Conservation (phyloP, 2,329 filamentous ascomycete genomes). For the Penicillium sp. region DNA sequence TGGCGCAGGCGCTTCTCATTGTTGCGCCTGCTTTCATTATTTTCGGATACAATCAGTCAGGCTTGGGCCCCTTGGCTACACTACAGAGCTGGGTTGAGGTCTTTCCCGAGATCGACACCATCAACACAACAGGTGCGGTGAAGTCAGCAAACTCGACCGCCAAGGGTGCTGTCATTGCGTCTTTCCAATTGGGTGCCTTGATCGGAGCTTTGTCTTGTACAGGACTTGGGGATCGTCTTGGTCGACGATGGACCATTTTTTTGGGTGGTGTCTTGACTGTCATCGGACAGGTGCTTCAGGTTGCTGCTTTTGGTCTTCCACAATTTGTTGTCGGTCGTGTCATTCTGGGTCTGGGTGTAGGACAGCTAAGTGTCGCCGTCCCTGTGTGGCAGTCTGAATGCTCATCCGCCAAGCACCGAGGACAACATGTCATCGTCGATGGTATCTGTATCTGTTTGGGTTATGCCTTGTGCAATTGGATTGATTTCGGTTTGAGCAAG, state of each 20-base stretch:
- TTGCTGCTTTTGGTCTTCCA: slow-evolving; percentile 42
- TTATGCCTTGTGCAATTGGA: slow-evolving; percentile 25
- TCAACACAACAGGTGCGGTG: slow-evolving; percentile 13
- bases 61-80: slow-evolving; percentile 18
- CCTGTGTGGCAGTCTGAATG: slow-evolving; percentile 52
- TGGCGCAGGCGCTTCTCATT: slow-evolving; percentile 34
- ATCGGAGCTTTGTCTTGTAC: slow-evolving; percentile 20
- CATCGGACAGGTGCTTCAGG: slow-evolving; percentile 47
- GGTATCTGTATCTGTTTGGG: slow-evolving; percentile 44
- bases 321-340: slow-evolving; percentile 51
- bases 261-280: slow-evolving; percentile 45
- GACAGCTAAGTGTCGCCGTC: slow-evolving; percentile 48
- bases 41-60: slow-evolving; percentile 26
- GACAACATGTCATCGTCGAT: slow-evolving; percentile 50
- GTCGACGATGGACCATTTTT: slow-evolving; percentile 48
- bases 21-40: slow-evolving; percentile 23
- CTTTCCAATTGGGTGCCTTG: slow-evolving; percentile 19
- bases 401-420: slow-evolving; percentile 47
- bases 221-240: slow-evolving; percentile 44
- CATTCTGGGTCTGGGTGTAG: slow-evolving; percentile 51
- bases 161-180: slow-evolving; percentile 30
- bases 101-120: slow-evolving; percentile 23
- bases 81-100: slow-evolving; percentile 19
- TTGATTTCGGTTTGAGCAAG: slow-evolving; percentile 33
- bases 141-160: slow-evolving; percentile 8